phyloP scores from a whole-genome alignment of 352 stramenopile genomes.

The Phytophthora kernoviae region DNA sequence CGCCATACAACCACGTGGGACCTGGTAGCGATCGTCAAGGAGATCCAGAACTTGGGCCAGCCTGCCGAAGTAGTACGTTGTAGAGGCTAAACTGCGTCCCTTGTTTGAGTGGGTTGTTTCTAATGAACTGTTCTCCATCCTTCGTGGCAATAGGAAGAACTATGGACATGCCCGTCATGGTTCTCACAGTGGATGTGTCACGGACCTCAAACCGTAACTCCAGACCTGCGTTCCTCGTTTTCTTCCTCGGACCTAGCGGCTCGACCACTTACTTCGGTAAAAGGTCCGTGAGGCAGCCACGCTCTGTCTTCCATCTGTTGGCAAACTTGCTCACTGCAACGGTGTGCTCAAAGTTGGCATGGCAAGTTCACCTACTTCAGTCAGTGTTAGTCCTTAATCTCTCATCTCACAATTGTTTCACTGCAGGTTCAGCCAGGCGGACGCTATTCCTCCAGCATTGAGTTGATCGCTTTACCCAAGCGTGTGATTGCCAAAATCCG shows the following conservation, averaged over 20 bases:
- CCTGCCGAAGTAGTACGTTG: conserved; percentile 33
- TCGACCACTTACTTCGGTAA: conserved; percentile 48
- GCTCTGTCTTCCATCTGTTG: conserved; percentile 52
- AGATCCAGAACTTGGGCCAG: conserved; percentile 49
- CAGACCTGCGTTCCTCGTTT: conserved; percentile 50
- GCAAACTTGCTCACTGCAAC: conserved; percentile 36
- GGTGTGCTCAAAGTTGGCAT: conserved; percentile 39
- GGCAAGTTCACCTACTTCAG: conserved; percentile 14
- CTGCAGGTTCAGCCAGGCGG: conserved; percentile 39
- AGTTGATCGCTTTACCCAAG: conserved; percentile 42
- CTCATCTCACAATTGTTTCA: conserved; percentile 4
- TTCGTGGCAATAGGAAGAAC: conserved; percentile 11
- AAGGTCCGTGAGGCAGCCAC: conserved; percentile 41
- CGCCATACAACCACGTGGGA: conserved; percentile 46
- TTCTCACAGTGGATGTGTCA: conserved; percentile 29
- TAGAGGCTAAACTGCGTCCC: neutral
- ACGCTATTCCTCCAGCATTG: conserved; percentile 44
- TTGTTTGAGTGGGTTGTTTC: neutral
- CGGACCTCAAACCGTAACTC: conserved; percentile 12
- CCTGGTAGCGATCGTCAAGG: conserved; percentile 51
- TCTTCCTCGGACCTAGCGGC: conserved; percentile 55
- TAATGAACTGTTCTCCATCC: neutral
- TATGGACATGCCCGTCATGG: conserved; percentile 17
- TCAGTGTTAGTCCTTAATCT: neutral
- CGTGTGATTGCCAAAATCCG: conserved; percentile 50